phyloP scores from a whole-genome alignment of 2,329 filamentous ascomycete species.

The Ophiocordyceps sinensis region DNA sequence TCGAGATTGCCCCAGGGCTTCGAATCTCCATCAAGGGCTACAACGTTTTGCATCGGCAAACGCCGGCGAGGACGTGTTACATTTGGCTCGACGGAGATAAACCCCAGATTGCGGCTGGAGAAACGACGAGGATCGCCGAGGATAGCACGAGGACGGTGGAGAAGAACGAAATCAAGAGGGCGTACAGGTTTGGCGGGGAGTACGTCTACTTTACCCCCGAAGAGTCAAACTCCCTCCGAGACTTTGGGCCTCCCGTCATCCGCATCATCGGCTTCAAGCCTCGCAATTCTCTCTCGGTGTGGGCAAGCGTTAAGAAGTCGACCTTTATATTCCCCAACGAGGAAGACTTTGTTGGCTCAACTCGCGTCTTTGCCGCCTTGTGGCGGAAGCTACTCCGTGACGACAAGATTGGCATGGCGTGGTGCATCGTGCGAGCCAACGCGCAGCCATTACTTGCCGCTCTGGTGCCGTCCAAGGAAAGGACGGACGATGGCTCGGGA shows the following conservation, averaged over 20 bases:
- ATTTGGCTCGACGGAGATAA: conserved; percentile 81
- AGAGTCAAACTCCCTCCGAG: conserved; percentile 61
- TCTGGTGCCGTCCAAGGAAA: conserved; percentile 60
- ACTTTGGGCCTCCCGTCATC: conserved; percentile 72
- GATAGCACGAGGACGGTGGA: conserved; percentile 66
- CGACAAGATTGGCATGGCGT: conserved; percentile 72
- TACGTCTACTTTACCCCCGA: conserved; percentile 76
- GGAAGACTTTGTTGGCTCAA: conserved; percentile 78
- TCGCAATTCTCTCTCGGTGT: conserved; percentile 55
- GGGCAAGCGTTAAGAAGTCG: conserved; percentile 76
- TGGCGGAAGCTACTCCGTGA: conserved; percentile 73
- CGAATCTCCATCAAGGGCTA: conserved; percentile 89
- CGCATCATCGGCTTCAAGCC: conserved; percentile 92
- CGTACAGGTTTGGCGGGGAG: conserved; percentile 90
- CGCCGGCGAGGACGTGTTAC: conserved; percentile 68
- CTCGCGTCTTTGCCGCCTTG: conserved; percentile 79
- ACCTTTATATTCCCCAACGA: conserved; percentile 93
- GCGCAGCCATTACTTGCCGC: conserved; percentile 68
- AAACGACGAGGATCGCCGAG: conserved; percentile 62
- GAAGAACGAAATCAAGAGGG: conserved; percentile 72
- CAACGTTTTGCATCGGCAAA: conserved; percentile 73
- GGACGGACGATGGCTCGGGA: conserved; percentile 46
- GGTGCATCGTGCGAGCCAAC: conserved; percentile 76
- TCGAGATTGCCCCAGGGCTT: conserved; percentile 75
- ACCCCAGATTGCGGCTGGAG: conserved; percentile 61